Base-by-base conservation (phyloP, 495 filamentous ascomycete genomes). In the Articulospora tetracladia region DNA sequence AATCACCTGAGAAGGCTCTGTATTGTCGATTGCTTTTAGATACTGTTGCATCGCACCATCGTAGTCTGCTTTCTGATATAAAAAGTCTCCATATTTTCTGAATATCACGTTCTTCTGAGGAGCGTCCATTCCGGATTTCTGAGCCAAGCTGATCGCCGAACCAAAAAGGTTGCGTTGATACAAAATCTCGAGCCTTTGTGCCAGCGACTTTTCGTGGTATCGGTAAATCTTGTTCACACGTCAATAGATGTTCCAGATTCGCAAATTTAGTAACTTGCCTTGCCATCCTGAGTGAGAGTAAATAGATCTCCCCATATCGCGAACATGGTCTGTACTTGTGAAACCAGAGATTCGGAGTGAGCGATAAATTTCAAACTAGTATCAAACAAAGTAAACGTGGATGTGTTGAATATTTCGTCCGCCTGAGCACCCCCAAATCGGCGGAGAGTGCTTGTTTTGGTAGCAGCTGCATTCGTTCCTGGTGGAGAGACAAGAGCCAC, bases 11-110 rank as follows among this genome's bases (percentile, higher is more conserved):
- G 92, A 96, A 13, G 92, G 92, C 64, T 97, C 92, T 0, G 92
- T 96, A 59, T 90, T 94, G 62, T 96, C 93, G 61, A 98, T 96
- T 0, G 95, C 93, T 68, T 91, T 89, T 62, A 98, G 84, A 70
- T 98, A 98, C 71, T 97, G 94, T 69, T 95, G 90, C 95, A 98
- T 98, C 12, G 94, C 96, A 20, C 89, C 92, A 68, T 98, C 93
- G 68, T 92, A 98, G 68, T 96, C 92, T 2, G 87, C 89, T 66
- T 92, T 94, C 67, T 94, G 91, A 66, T 98, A 97, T n/a, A 97
- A 74, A 61, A 90, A 93, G 69, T 98, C 95, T 11, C 94, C 94
- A 72, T 96, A 98, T 73, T 86, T 93, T 57, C 95, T 85, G 64
- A 89, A 93, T 55, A 98, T 98, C 46, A 90, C 81, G 68, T 95